Evolutionary conservation across 1,284 basidiomycete genomes (phyloP), one percentile per base, ranked within the genome.

Genomic region (Ustilago vetiveriae): DNA sequence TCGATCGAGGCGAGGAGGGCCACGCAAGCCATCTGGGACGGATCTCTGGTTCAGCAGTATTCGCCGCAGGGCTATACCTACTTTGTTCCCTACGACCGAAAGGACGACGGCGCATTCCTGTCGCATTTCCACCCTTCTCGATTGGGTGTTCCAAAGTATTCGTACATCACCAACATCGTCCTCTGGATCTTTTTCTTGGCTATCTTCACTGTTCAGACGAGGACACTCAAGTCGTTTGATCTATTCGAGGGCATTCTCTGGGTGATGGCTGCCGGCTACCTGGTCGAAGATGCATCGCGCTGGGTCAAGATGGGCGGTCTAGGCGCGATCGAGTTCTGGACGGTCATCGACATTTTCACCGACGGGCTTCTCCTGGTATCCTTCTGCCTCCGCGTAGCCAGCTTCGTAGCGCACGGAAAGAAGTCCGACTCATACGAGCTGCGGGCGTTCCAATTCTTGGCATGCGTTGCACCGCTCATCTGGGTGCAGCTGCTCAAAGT

Each of bases 381-480:
- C 1, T 77, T 78, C 46, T 45, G 42, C 38, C 58, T 75, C 50
- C 68, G 76, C 16, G 48, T 75, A 5, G 62, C 60, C 14, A 66
- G 70, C 52, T 76, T 76, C 32, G 35, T 66, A 9, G 46, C 65
- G 5, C 64, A 68, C 35, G 63, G 51, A 41, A 50, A 64, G n/a
- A 43, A 47, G 11, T 33, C 54, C 16, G 51, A 50, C 19, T 39
- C 58, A 30, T 64, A 68, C 46, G 66, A 75, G 49, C 65, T 73
- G 36, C 65, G 70, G n/a, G 65, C 69, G 21, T 76, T 78, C 53
- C 72, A 72, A 39, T 63, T 76, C 30, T 41, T 78, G 38, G 66
- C 66, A n/a, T 78, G 75, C 45, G 63, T 74, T 1, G 76, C 76
- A 4, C 76, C 76, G n/a, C 52, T 78, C 14, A 62, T 78, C 38